Percentiles rank a stretch among this genome's conserved stretches.
Conservation (phyloP, 73 alveolate species). For the Paramecium octaurelia region DNA sequence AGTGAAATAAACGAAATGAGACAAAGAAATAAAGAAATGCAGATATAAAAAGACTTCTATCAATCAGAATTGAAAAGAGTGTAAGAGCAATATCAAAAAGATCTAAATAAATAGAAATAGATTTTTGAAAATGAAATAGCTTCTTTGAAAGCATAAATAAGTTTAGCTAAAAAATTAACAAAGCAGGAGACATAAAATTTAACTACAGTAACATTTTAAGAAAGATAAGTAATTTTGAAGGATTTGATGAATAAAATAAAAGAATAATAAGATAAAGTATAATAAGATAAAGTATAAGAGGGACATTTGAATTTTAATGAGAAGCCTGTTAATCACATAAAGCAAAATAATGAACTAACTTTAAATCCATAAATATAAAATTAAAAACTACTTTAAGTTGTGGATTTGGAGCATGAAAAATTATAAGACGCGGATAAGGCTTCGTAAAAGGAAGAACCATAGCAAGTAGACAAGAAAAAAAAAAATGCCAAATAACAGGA, state of each 20-base stretch:
- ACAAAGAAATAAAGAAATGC: neutral
- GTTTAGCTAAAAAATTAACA: neutral
- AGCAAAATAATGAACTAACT: neutral
- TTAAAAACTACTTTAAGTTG: neutral
- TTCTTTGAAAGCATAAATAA: neutral
- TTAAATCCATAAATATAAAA: neutral
- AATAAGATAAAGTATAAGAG: neutral
- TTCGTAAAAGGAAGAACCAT: neutral
- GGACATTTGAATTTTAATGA: neutral
- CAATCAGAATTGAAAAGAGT: neutral
- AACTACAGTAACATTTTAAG: neutral
- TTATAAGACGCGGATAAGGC: neutral
- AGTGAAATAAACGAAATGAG: neutral
- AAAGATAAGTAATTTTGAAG: neutral
- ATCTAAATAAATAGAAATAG: neutral
- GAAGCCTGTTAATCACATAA: neutral
- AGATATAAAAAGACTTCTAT: neutral
- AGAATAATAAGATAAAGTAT: neutral
- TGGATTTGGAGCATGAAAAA: neutral
- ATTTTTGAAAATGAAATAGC: neutral
- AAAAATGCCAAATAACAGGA: neutral
- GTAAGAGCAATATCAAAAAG: neutral
- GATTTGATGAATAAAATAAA: neutral
- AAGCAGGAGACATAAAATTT: neutral
- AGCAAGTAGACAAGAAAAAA: neutral